Evolutionary conservation across 2,329 filamentous ascomycete genomes (phyloP), one percentile per base, ranked within the genome.

Genomic region (Aspergillus amoenus): DNA sequence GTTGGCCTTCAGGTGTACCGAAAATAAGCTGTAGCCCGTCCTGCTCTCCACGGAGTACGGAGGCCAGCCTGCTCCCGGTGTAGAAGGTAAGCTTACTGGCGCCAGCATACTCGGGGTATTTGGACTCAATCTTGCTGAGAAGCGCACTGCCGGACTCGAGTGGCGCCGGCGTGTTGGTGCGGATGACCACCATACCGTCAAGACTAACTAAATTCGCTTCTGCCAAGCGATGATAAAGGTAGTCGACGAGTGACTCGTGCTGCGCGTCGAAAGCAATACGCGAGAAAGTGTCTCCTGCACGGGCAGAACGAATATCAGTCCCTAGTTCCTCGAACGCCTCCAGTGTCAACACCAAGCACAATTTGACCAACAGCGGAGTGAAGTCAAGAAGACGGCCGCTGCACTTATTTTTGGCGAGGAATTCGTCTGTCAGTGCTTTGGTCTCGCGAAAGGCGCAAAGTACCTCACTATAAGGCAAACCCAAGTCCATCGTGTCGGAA

Each of bases 11-110:
- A 1, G 64, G 59, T 4, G 61, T 69, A 9, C 75, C 74, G 46
- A 79, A 79, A 7, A 79, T 68, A 2, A 78, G 58, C 46, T 72
- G 64, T 17, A 78, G 64, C 1, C 73, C 73, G 53, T 79, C 74
- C 11, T 68, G 66, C 21, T 72, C 61, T 11, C 75, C 76, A 3
- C 56, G 53, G 13, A 68, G 53, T 9, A 67, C 63, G 8, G 57
- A 49, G 0, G 63, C 66, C 3, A 71, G 55, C 5, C 52, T 53
- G 13, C 48, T 56, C 0, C 67, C 68, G 2, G 64, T 63, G 32
- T 59, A 65, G n/a, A 58, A 63, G 1, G 62, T 60, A 2, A 70
- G 58, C 12, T 58, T 63, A 30, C 69, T 70, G 2, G 69, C 66
- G 1, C 56, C 58, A 7, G 52, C 59, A 44, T 68, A 65, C 6